These are phyloP conservation scores for Malania oleifera DNA, from an alignment of 164 flowering plant genomes.

Conservation along the genomic window DNA sequence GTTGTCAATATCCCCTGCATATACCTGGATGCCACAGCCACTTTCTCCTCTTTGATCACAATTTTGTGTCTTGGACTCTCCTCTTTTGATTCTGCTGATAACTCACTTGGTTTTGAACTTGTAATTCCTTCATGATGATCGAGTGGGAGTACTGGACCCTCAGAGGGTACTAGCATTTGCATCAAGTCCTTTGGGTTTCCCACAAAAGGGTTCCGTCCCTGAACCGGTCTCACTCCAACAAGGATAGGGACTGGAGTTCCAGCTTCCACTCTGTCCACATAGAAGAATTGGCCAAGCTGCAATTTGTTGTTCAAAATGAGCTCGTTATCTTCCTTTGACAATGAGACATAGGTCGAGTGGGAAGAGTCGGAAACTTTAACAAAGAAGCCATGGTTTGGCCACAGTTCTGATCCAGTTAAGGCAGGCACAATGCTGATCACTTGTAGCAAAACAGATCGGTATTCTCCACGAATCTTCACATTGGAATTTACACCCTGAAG, in stretches of 20 bases:
- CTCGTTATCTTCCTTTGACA: conserved; percentile 76
- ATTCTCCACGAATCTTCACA: conserved; percentile 68
- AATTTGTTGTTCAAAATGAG: conserved; percentile 78
- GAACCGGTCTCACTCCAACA: conserved; percentile 73
- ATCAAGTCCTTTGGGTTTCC: conserved; percentile 92
- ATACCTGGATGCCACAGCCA: conserved; percentile 78
- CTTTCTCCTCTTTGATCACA: conserved; percentile 88
- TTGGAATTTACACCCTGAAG: conserved; percentile 69
- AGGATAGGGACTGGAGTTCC: conserved; percentile 83
- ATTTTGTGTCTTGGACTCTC: conserved; percentile 39
- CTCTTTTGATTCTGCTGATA: conserved; percentile 25
- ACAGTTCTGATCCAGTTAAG: conserved; percentile 71
- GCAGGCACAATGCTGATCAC: conserved; percentile 98
- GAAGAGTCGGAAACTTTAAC: conserved; percentile 95
- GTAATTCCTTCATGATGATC: conserved; percentile 23
- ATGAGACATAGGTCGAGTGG: conserved; percentile 78
- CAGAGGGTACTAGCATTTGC: conserved; percentile 69
- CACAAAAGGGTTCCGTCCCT: conserved; percentile 73
- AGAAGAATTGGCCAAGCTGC: conserved; percentile 90
- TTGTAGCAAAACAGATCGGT: conserved; percentile 80
- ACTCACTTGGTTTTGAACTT: conserved; percentile 23
- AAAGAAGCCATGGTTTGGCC: conserved; percentile 95
- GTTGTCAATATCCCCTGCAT: conserved; percentile 56
- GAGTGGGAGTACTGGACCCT: conserved; percentile 23
- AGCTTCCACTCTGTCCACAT: conserved; percentile 60